Evolutionary conservation across 805 yeast genomes (phyloP).

Genomic region (Candida wancherniae): DNA sequence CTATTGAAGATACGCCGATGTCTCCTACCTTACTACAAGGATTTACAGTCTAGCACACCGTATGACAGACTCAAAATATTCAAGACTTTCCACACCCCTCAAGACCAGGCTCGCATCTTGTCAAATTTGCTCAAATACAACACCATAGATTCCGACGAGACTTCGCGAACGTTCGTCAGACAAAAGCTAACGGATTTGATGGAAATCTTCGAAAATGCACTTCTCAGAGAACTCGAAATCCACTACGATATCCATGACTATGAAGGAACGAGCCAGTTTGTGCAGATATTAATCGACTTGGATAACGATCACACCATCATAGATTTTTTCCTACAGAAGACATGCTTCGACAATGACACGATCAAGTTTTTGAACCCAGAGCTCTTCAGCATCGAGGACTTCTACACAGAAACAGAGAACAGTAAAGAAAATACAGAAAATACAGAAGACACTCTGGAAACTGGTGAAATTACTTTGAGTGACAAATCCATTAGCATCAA

Average conservation of each 20-base stretch:
- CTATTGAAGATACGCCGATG: conserved; percentile 35
- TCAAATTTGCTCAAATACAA: conserved; percentile 38
- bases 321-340: conserved; percentile 41
- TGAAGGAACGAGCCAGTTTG: conserved; percentile 31
- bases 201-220: conserved; percentile 69
- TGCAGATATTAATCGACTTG: conserved; percentile 30
- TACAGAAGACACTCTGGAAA: background rate
- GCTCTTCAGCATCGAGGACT: conserved; percentile 20
- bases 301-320: conserved; percentile 40
- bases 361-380: conserved; percentile 28
- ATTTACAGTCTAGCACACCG: conserved; percentile 37
- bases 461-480: background rate
- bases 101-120: conserved; percentile 46
- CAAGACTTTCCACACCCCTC: conserved; percentile 44
- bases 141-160: conserved; percentile 28
- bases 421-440: conserved; percentile 5
- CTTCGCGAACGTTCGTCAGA: conserved; percentile 24
- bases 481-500: conserved; percentile 6
- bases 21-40: conserved; percentile 42
- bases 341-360: conserved; percentile 35
- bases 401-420: conserved; percentile 13
- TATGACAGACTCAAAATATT: conserved; percentile 44
- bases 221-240: conserved; percentile 61
- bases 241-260: conserved; percentile 48
- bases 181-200: conserved; percentile 49